Conservation (phyloP, 2,329 filamentous ascomycete genomes). For the Tolypocladium ovalisporum region DNA sequence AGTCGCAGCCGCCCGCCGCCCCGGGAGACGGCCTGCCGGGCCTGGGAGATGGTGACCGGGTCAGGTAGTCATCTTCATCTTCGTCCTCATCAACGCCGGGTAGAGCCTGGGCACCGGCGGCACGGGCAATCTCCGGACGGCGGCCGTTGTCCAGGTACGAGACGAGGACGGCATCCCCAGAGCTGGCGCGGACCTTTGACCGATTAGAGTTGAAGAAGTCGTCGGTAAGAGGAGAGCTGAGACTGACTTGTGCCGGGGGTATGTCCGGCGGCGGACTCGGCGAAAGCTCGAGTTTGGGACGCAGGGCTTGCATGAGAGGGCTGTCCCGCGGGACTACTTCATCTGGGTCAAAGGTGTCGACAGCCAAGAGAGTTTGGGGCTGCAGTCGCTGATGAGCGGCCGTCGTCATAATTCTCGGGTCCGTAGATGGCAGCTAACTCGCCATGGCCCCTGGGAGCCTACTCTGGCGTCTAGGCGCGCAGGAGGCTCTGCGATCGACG, state of each 20-base stretch:
- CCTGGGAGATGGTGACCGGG: background rate
- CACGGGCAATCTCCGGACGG: conserved; percentile 50
- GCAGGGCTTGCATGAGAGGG: conserved; percentile 25
- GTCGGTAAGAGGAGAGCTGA: conserved; percentile 16
- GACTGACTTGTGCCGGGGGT: conserved; percentile 23
- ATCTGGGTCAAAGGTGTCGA: conserved; percentile 33
- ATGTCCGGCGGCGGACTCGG: conserved; percentile 25
- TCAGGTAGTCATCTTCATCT: conserved; percentile 17
- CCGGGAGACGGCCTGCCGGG: background rate
- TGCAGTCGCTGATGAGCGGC: conserved; percentile 21
- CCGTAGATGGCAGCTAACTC: conserved; percentile 17
- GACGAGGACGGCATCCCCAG: conserved; percentile 59
- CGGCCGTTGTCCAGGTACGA: conserved; percentile 51
- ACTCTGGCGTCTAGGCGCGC: background rate
- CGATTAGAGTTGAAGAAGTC: conserved; percentile 39
- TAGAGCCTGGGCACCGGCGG: conserved; percentile 43
- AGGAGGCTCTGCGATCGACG: background rate
- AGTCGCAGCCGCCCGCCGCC: background rate
- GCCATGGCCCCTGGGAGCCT: conserved; percentile 18
- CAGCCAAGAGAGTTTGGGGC: conserved; percentile 14
- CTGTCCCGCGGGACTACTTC: conserved; percentile 29
- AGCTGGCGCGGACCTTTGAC: conserved; percentile 42
- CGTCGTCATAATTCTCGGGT: conserved; percentile 27
- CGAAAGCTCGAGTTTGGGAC: conserved; percentile 19
- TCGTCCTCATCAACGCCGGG: conserved; percentile 32